These are phyloP conservation scores for Erodium texanum DNA, from an alignment of 441 rosid genomes.

Conservation along the genomic window DNA sequence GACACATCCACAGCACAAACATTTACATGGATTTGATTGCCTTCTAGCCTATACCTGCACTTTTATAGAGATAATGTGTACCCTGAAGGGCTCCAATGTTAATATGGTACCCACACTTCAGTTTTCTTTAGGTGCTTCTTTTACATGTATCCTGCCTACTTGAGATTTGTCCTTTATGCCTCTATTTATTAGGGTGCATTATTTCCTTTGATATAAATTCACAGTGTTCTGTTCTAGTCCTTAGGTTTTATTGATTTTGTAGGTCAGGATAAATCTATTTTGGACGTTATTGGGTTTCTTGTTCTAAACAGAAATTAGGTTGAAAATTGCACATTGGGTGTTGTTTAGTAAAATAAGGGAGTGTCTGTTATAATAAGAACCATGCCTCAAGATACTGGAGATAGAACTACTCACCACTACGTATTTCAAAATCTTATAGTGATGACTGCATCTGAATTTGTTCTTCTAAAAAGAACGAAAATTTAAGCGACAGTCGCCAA, in stretches of 20 bases:
- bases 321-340: background rate
- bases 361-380: background rate
- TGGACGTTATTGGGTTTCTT: too few species aligned
- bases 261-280: too few species aligned
- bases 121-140: background rate
- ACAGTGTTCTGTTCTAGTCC: too few species aligned
- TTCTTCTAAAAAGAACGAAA: too few species aligned
- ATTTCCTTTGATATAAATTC: too few species aligned
- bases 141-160: too few species aligned
- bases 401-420: background rate
- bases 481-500: too few species aligned
- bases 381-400: background rate
- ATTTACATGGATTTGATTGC: background rate
- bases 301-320: too few species aligned
- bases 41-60: background rate
- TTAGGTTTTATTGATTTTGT: too few species aligned
- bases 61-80: background rate
- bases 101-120: background rate
- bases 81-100: background rate
- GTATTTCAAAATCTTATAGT: background rate
- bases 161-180: too few species aligned
- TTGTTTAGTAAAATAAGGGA: background rate
- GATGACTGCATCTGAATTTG: background rate
- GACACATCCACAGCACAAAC: background rate
- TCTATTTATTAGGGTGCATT: too few species aligned